Evolutionary conservation across 176 grass and related monocot genomes (phyloP), one percentile per base, ranked within the genome.

Genomic region (Poa pratensis): DNA sequence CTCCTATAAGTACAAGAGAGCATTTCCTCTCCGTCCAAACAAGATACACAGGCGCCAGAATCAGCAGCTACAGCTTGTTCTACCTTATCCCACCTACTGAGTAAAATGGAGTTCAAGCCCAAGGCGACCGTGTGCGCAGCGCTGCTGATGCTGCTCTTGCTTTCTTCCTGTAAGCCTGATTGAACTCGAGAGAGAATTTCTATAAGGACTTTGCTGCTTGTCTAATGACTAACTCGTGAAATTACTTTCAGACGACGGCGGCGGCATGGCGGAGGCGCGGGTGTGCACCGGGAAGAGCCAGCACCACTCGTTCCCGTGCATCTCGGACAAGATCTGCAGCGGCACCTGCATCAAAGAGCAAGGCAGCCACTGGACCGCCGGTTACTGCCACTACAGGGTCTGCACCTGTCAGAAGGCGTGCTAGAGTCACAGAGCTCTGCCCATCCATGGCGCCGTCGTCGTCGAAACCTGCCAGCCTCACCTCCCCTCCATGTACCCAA

Each of bases 261-360:
- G 46, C 69, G 34, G 78, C 26, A 28, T 18, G n/a, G 71, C 23
- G 71, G 71, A 88, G 81, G 87, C 87, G 55, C 74, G 75, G 45
- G 67, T 88, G 23, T 88, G 81, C 75, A 84, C 68, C 34, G 87
- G 81, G 67, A 88, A 84, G 87, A 84, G 81, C 81, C 76, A 74
- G 81, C 66, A 66, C 67, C 75, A 57, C 45, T 84, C 81, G 0
- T 84, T 73, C 57, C 82, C 87, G 9, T 89, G 87, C 81, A 0
- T 89, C 3, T 89, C 87, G 2, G 87, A 84, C 76, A 77, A 40
- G 57, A 0, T 34, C 45, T 89, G 82, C 87, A 11, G 20, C 53
- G 0, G 1, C 13, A 4, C 48, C 2, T 90, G 89, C 78, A 3
- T 9, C n/a, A 75, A 9, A 1, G 71, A 80, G 67, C 26, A 84